Evolutionary conservation across 805 yeast genomes (phyloP), one percentile per base, ranked within the genome.

Genomic region (Debaryomyces maramus): DNA sequence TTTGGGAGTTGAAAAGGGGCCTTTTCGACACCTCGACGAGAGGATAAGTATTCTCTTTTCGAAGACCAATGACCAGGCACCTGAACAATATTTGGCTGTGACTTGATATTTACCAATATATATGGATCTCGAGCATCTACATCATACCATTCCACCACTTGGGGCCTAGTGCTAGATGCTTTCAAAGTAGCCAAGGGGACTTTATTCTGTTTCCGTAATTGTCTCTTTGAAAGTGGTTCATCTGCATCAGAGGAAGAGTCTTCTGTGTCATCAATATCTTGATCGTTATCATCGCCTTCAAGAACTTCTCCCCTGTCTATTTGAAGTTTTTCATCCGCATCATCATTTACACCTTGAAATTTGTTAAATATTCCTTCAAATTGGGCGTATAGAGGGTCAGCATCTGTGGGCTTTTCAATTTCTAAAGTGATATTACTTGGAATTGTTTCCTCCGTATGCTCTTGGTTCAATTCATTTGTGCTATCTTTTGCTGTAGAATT

Each of bases 51-150:
- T 27, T 86, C 96, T 38, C 85, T 67, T 53, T 88, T 88, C 11
- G 75, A 64, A 38, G 78, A 79, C 99, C 99, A 91, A 60, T 89
- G 93, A 0, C 63, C 54, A 0, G 98, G 98, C 1, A 91, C 88
- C 2, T 80, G 86, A 0, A 90, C 81, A 1, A 67, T 72, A 47
- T 88, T 86, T 41, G 79, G 81, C 24, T 69, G 63, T 0, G 82
- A 65, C 55, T 90, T 91, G 36, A 91, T 59, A 16, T 73, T 66
- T 0, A 86, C 79, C 10, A 80, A 69, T 15, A 89, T 56, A 34
- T 67, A 62, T 2, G 99, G 96, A 51, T 88, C 91, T 1, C 72
- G 72, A 0, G 97, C 84, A 65, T 90, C 93, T 2, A 81, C 83
- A 59, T 93, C 98, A 51, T 68, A 78, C 95, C 95, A 85, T 47